Conservation (phyloP, 116 monocot species). For the Papilionanthe hybrid region DNA sequence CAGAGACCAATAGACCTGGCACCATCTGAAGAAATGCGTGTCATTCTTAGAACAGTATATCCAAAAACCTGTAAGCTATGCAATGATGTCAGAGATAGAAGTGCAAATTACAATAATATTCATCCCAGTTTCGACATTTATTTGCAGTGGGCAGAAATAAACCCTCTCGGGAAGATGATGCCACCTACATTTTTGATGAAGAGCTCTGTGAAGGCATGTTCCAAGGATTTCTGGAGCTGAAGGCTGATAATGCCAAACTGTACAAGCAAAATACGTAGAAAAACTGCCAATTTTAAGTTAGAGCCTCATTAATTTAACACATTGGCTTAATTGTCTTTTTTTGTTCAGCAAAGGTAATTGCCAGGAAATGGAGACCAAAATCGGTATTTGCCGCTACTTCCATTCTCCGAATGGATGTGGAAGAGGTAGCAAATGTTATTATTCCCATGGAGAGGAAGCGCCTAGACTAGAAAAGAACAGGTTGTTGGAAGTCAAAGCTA, state of each 20-base stretch:
- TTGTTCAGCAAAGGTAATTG: not conserved
- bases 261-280: not conserved
- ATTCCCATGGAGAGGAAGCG: constrained; percentile 21
- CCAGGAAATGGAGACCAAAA: not conserved
- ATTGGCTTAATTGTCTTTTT: not conserved
- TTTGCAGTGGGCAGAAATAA: not conserved
- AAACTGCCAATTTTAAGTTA: not conserved
- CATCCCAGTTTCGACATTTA: not conserved
- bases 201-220: not conserved
- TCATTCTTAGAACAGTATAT: constrained; percentile 18
- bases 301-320: not conserved
- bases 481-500: not conserved
- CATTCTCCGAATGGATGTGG: constrained; percentile 21
- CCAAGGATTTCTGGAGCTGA: not conserved
- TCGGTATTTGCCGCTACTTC: constrained; percentile 22
- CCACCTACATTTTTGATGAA: not conserved
- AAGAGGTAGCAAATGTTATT: constrained; percentile 19
- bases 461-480: not conserved
- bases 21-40: constrained; percentile 26
- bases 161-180: constrained; percentile 2
- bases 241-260: not conserved
- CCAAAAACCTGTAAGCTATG: constrained; percentile 6
- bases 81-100: not conserved
- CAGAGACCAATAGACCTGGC: constrained; percentile 30
- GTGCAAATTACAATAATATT: not conserved